These are phyloP conservation scores for Chalciporus pseudorubinellus DNA, from an alignment of 768 basidiomycete species.

Conservation along the genomic window DNA sequence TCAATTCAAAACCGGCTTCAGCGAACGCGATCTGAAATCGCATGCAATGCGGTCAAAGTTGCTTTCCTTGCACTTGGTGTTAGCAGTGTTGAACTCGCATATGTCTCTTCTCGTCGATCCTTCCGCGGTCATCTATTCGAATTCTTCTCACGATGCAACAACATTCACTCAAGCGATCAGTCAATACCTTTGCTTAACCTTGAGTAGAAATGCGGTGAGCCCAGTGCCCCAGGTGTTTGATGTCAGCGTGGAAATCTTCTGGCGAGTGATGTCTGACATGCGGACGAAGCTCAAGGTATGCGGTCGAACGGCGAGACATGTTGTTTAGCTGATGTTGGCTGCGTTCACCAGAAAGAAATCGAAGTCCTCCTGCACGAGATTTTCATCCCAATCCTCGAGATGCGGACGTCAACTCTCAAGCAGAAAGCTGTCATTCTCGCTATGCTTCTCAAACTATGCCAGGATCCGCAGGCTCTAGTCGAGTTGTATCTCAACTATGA, in stretches of 20 bases:
- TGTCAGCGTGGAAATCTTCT: conserved; percentile 97
- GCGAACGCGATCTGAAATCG: conserved; percentile 93
- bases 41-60: conserved; percentile 97
- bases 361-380: conserved; percentile 98
- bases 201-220: conserved; percentile 94
- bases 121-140: conserved; percentile 86
- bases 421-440: conserved; percentile 92
- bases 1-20: conserved; percentile 33
- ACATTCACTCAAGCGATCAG: conserved; percentile 92
- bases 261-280: conserved; percentile 92
- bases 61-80: conserved; percentile 88
- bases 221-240: conserved; percentile 97
- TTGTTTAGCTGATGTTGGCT: conserved; percentile 7
- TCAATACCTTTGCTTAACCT: conserved; percentile 89
- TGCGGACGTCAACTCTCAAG: conserved; percentile 92
- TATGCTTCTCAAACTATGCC: conserved; percentile 84
- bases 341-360: conserved; percentile 82
- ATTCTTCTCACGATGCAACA: conserved; percentile 82
- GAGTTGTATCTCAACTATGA: conserved; percentile 99
- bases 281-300: conserved; percentile 91
- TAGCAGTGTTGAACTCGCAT: conserved; percentile 89
- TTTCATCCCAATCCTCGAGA: conserved; percentile 96
- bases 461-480: conserved; percentile 96
- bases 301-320: neutral
- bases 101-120: conserved; percentile 89